Conservation (phyloP, 257 asterid species). For the Fraxinus cuspidata region DNA sequence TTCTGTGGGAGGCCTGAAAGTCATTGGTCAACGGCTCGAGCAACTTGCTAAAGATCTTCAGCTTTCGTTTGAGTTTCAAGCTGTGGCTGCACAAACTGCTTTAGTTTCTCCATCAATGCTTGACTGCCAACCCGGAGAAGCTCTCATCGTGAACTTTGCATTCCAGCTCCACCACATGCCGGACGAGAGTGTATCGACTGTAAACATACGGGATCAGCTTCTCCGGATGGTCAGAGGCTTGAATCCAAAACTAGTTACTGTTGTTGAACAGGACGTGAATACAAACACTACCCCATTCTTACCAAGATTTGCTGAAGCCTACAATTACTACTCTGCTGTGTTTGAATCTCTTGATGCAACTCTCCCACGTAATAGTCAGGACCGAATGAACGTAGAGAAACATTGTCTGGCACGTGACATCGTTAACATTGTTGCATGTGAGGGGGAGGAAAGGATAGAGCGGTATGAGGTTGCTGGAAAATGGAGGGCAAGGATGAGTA, state of each 20-base stretch:
- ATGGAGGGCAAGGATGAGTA: constrained; percentile 95
- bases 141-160: constrained; percentile 79
- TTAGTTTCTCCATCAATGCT: constrained; percentile 60
- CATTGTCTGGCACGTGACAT: constrained; percentile 97
- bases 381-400: constrained; percentile 81
- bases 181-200: constrained; percentile 84
- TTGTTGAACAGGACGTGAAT: constrained; percentile 89
- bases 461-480: constrained; percentile 93
- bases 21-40: constrained; percentile 73
- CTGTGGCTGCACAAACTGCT: constrained; percentile 65
- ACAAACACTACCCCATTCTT: constrained; percentile 87
- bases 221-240: constrained; percentile 89
- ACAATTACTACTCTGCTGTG: constrained; percentile 71
- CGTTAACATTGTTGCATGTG: constrained; percentile 82
- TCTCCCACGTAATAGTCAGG: constrained; percentile 68
- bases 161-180: constrained; percentile 99
- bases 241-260: constrained; percentile 75
- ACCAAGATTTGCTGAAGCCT: constrained; percentile 76
- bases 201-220: constrained; percentile 78
- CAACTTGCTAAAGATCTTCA: constrained; percentile 59
- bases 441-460: constrained; percentile 88
- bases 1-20: constrained; percentile 58
- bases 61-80: constrained; percentile 65
- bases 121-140: constrained; percentile 61
- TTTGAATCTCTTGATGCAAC: constrained; percentile 88